These are phyloP conservation scores for Globisporangium spinosum DNA, from an alignment of 352 stramenopile genomes.

Conservation along the genomic window DNA sequence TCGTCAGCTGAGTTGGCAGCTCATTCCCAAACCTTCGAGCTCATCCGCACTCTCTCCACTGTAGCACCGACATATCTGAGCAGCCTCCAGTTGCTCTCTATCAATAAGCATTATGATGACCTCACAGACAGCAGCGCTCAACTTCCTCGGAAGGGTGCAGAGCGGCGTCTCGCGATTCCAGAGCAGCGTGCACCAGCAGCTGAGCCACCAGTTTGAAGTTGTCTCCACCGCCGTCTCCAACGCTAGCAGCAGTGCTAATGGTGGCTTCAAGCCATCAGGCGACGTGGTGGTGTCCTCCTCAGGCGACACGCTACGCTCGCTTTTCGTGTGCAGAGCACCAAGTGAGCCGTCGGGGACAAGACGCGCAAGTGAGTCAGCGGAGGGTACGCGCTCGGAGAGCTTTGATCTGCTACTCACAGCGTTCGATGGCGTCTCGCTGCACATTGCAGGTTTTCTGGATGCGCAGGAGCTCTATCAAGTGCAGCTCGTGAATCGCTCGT, in stretches of 20 bases:
- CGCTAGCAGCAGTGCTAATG: neutral
- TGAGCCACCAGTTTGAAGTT: conserved; percentile 24
- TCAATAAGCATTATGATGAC: conserved; percentile 3
- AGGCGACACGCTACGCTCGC: conserved; percentile 10
- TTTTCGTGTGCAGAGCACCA: conserved; percentile 7
- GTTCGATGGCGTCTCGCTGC: conserved; percentile 48
- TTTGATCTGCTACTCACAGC: conserved; percentile 30
- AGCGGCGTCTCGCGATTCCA: conserved; percentile 32
- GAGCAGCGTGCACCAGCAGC: conserved; percentile 32
- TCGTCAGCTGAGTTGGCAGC: neutral
- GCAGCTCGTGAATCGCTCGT: conserved; percentile 38
- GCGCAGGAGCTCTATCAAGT: conserved; percentile 39
- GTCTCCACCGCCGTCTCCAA: conserved; percentile 2
- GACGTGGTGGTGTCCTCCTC: conserved; percentile 2
- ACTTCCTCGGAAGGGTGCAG: conserved; percentile 34
- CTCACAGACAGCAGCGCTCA: conserved; percentile 16
- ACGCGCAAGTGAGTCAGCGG: neutral
- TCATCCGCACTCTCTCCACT: neutral
- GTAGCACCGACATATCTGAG: neutral
- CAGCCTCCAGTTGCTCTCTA: neutral
- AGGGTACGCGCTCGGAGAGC: neutral
- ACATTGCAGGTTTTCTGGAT: conserved; percentile 51
- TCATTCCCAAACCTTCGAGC: conserved; percentile 1
- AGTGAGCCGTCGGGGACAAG: neutral
- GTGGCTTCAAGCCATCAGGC: conserved; percentile 8